Base-by-base conservation (phyloP, 208 protist genomes). In the Trypanosoma scelopori region DNA sequence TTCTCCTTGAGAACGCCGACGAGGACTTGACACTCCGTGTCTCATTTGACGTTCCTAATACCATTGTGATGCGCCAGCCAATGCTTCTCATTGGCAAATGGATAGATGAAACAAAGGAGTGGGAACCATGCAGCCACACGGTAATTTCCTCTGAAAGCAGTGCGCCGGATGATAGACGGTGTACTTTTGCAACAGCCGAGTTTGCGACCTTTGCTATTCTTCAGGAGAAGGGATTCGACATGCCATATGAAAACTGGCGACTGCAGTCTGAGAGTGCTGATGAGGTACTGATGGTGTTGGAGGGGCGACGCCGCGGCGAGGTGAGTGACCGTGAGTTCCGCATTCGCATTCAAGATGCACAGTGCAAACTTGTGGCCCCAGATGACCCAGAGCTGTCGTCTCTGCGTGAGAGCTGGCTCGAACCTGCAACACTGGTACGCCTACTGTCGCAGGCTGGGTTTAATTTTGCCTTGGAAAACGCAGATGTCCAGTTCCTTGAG, bases 171-270 rank as follows among this genome's bases (percentile, higher is more conserved):
- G 65, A 63, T 27, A 74, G 87, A 23, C 74, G 76, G 1, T 82
- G 79, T 22, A 86, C 85, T 30, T 96, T 97, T 65, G 41, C 68
- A 23, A 85, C 83, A 27, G 59, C 67, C 11, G 84, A 95, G 76
- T 81, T 97, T n/a, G 74, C 84, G 4, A 85, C 86, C 53, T 93
- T 94, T 52, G 90, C 92, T 16, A 73, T 97, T 23, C 81, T 97
- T 16, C 92, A 97, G 59, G 90, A 95, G 61, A 94, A 87, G 41
- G 87, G 82, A 27, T 95, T 89, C 74, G 92, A 97, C 65, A 82
- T 87, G n/a, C 79, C 87, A n/a, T 97, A 87, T 64, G 90, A 95
- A 59, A 66, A 71, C 30, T 97, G 89, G 90, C 77, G 74, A 43
- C 39, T 97, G 22, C 76, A 87, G 43, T 90, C 92, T 1, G 48